Evolutionary conservation across 192 early-diverging fungal species (phyloP), one percentile per base, ranked within the genome.

Genomic region (Obelidium mucronatum): DNA sequence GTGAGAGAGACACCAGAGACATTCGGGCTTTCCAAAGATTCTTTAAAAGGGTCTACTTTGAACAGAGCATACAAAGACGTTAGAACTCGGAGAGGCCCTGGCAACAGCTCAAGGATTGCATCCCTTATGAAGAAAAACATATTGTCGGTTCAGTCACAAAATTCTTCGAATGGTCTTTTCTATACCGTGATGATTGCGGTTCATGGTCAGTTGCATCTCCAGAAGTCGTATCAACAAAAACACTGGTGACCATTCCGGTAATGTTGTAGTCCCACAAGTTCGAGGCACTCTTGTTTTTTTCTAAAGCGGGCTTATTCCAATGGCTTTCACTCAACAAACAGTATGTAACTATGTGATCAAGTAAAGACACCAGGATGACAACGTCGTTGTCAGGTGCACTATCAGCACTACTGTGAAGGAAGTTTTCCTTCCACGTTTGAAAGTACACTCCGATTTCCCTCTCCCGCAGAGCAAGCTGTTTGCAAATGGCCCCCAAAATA

Each of bases 401-500:
- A 24, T 54, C 17, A 67, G 51, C n/a, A 24, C 56, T 35, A 31
- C 73, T 53, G 40, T 37, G 67, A 2, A 31, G 36, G 58, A 42
- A 74, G 24, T 63, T 42, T 22, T 26, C 22, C 40, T 63, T 40
- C 28, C 72, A 74, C 39, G 6, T 22, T 24, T 39, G 13, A 22
- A 74, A 8, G 31, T 74, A 74, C 40, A 35, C 52, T 19, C 22
- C 13, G 30, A 68, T 67, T 35, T 61, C 72, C 40, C 24, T 40
- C 40, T 42, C 65, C 34, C 44, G 54, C 33, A 72, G 37, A 67
- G 26, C 0, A 44, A 93, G 80, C 75, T 93, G 89, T 59, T 90
- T 80, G 58, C 92, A 92, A 5, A 94, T 74, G 64, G 76, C 84
- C 35, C 84, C 83, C 0, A 92, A 76, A 36, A 93, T 78, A 0